Evolutionary conservation across 495 filamentous ascomycete species (phyloP).

Genomic region (Hamigera avellanea): DNA sequence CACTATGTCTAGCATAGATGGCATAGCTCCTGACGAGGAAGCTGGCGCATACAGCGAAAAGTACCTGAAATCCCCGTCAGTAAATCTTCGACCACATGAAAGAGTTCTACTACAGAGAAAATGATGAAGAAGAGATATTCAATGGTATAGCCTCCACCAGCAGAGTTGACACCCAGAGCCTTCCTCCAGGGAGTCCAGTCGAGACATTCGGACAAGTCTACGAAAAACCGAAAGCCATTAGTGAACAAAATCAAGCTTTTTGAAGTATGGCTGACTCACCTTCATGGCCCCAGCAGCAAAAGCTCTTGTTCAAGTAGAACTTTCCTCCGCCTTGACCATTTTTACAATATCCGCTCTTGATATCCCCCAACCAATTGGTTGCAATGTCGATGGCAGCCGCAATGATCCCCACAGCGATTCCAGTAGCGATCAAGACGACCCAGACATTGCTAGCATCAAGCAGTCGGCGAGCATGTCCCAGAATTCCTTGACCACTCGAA

Average conservation of each 20-base stretch:
- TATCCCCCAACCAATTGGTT: constrained; percentile 88
- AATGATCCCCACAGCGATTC: constrained; percentile 68
- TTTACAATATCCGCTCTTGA: constrained; percentile 86
- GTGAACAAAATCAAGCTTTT: neutral
- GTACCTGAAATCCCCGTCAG: constrained; percentile 37
- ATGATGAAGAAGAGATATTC: constrained; percentile 79
- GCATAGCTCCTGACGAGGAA: constrained; percentile 75
- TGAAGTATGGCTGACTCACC: constrained; percentile 25
- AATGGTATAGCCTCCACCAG: constrained; percentile 60
- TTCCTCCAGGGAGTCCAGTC: constrained; percentile 81
- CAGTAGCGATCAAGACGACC: constrained; percentile 71
- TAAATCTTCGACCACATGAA: constrained; percentile 4
- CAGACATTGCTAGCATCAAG: constrained; percentile 84
- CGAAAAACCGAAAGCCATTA: constrained; percentile 2
- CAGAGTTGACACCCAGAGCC: constrained; percentile 53
- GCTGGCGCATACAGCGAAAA: constrained; percentile 71
- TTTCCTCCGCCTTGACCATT: constrained; percentile 60
- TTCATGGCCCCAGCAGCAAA: constrained; percentile 89
- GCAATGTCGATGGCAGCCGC: constrained; percentile 84
- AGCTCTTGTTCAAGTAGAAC: constrained; percentile 82
- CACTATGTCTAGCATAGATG: constrained; percentile 85
- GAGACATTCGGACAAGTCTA: constrained; percentile 60
- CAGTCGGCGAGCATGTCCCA: constrained; percentile 60
- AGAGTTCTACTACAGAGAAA: constrained; percentile 53
- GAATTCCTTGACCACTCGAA: constrained; percentile 53